These are phyloP conservation scores for Pistacia atlantica DNA, from an alignment of 345 rosid genomes.

Conservation along the genomic window DNA sequence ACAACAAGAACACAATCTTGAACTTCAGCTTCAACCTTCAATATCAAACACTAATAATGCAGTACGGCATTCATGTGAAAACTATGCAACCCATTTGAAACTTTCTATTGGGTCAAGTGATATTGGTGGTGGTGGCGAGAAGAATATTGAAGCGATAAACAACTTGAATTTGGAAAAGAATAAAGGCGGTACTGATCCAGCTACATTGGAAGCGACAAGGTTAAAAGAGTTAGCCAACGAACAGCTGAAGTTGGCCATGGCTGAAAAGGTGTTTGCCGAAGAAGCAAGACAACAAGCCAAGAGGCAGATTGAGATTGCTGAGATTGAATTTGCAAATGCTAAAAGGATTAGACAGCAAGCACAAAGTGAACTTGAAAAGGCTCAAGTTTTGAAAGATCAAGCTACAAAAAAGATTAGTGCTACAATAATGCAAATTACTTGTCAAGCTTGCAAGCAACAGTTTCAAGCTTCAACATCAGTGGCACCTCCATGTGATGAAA, in stretches of 20 bases:
- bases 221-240: conserved; percentile 56
- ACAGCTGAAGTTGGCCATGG: conserved; percentile 57
- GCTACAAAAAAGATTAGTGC: conserved; percentile 70
- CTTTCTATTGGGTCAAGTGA: conserved; percentile 60
- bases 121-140: conserved; percentile 7
- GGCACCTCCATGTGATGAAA: conserved; percentile 56
- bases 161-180: conserved; percentile 17
- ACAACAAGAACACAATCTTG: conserved; percentile 54
- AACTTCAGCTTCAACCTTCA: conserved; percentile 69
- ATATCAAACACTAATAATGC: conserved; percentile 26
- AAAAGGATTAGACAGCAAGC: conserved; percentile 77
- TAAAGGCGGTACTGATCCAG: conserved; percentile 11
- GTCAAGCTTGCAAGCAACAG: conserved; percentile 72
- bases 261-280: conserved; percentile 71
- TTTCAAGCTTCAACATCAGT: conserved; percentile 45
- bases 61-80: conserved; percentile 31
- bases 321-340: conserved; percentile 67
- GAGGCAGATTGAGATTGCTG: conserved; percentile 77
- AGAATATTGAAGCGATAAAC: background rate
- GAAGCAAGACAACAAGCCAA: conserved; percentile 69
- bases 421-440: conserved; percentile 68
- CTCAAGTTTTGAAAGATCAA: conserved; percentile 62
- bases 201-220: conserved; percentile 31
- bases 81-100: conserved; percentile 50
- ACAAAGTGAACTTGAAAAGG: conserved; percentile 67